Percentiles rank a stretch among this genome's conserved stretches.
These are phyloP conservation scores for Arthrobotrys megalospora DNA, from an alignment of 2,329 filamentous ascomycete genomes.

Conservation along the genomic window DNA sequence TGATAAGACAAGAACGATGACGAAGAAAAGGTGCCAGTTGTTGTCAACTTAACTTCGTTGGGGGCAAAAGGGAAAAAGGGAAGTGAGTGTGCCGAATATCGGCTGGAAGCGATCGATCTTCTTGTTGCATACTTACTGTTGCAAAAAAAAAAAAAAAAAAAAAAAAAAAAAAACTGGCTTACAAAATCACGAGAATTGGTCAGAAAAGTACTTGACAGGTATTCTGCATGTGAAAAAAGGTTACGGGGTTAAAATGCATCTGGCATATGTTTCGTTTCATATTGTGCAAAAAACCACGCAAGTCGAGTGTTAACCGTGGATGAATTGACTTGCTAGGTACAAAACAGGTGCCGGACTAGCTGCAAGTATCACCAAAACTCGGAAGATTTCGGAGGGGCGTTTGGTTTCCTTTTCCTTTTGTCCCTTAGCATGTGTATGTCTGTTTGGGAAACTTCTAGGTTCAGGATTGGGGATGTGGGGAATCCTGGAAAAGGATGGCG, in stretches of 20 bases:
- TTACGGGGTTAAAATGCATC: neutral
- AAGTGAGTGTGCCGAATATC: conserved; percentile 40
- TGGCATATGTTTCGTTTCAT: conserved; percentile 30
- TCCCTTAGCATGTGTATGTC: neutral
- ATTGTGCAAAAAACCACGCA: conserved; percentile 28
- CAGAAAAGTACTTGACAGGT: neutral
- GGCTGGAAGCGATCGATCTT: conserved; percentile 36
- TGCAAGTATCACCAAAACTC: conserved; percentile 50
- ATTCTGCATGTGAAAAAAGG: conserved; percentile 14
- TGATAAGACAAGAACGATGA: neutral
- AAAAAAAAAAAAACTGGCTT: neutral
- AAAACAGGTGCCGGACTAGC: conserved; percentile 6
- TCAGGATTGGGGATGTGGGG: conserved; percentile 50
- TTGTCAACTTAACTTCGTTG: neutral
- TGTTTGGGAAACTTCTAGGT: conserved; percentile 6
- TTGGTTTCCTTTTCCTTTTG: neutral
- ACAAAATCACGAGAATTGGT: conserved; percentile 15
- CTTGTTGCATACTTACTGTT: conserved; percentile 3
- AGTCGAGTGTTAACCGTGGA: conserved; percentile 1
- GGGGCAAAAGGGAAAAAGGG: neutral
- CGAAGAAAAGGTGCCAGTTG: conserved; percentile 2
- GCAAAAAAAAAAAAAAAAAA: neutral
- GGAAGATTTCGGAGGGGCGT: conserved; percentile 52
- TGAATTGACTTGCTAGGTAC: conserved; percentile 57
- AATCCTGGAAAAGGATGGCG: conserved; percentile 27